These are phyloP conservation scores for Talaromyces ruber DNA, from an alignment of 495 filamentous ascomycete species.

Conservation along the genomic window DNA sequence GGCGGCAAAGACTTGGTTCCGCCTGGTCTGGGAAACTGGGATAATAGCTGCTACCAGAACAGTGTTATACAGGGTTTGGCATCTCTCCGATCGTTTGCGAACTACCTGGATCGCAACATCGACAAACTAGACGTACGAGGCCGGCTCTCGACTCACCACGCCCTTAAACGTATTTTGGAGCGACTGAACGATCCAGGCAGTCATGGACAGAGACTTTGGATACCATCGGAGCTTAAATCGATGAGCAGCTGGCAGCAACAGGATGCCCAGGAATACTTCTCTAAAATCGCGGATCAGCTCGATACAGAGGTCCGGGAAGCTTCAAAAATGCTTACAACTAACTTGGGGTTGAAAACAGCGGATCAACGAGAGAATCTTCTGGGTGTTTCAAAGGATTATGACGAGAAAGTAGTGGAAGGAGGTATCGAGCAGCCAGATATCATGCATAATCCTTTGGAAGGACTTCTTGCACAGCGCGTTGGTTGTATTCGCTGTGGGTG, in stretches of 20 bases:
- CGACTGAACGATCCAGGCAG: slow-evolving; percentile 59
- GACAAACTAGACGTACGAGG: slow-evolving; percentile 25
- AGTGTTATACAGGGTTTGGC: slow-evolving; percentile 85
- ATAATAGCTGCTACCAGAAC: slow-evolving; percentile 98
- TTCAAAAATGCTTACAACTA: slow-evolving; percentile 29
- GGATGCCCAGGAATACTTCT: slow-evolving; percentile 96
- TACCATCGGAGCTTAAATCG: slow-evolving; percentile 64
- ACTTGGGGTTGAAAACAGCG: slow-evolving; percentile 33
- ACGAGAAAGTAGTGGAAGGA: slow-evolving; percentile 1
- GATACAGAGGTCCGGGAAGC: slow-evolving; percentile 63
- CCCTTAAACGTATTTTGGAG: slow-evolving; percentile 55
- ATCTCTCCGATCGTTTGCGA: slow-evolving; percentile 55
- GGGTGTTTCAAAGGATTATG: slow-evolving; percentile 9
- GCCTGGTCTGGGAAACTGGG: slow-evolving; percentile 78
- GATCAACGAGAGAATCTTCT: slow-evolving; percentile 32
- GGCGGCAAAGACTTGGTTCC: slow-evolving; percentile 38
- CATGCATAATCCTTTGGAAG: slow-evolving; percentile 68
- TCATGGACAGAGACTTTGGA: slow-evolving; percentile 67
- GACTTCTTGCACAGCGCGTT: slow-evolving; percentile 80
- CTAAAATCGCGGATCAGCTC: slow-evolving; percentile 78
- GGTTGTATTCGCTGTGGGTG: slow-evolving; percentile 80
- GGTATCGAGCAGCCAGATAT: slow-evolving; percentile 8
- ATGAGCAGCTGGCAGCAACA: slow-evolving; percentile 96
- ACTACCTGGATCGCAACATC: slow-evolving; percentile 41
- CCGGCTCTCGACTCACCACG: slow-evolving; percentile 37